Evolutionary conservation across 1,139 yeast genomes (phyloP).

Genomic region (Pichia sp.): DNA sequence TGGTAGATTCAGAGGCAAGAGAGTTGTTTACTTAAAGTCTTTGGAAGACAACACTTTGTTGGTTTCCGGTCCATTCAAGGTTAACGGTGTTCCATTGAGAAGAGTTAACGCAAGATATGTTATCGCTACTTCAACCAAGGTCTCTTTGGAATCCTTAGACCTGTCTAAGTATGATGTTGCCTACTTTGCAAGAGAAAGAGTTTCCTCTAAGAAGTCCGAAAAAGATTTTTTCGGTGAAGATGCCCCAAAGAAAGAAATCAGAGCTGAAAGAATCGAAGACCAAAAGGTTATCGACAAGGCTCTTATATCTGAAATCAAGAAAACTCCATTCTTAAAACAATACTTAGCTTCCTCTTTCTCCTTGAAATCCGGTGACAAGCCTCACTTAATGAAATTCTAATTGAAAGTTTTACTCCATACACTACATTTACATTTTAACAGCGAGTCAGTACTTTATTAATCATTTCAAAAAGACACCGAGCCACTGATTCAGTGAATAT

Average conservation of each 20-base stretch:
- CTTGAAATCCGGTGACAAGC: constrained; percentile 98
- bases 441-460: not conserved
- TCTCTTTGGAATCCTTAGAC: constrained; percentile 75
- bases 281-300: constrained; percentile 96
- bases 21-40: constrained; percentile 97
- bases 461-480: not conserved
- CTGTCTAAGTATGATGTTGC: constrained; percentile 90
- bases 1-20: constrained; percentile 99
- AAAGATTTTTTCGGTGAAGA: constrained; percentile 91
- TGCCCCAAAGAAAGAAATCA: constrained; percentile 77
- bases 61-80: constrained; percentile 99
- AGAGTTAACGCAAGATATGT: constrained; percentile 99
- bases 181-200: constrained; percentile 96
- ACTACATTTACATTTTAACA: not conserved
- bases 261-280: constrained; percentile 96
- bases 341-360: constrained; percentile 96
- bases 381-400: constrained; percentile 98
- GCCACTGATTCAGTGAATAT: not conserved
- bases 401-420: not conserved
- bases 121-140: constrained; percentile 96
- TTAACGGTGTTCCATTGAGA: constrained; percentile 99
- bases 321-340: constrained; percentile 97
- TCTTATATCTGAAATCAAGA: constrained; percentile 89
- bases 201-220: constrained; percentile 73
- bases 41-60: constrained; percentile 98